phyloP scores from a whole-genome alignment of 2,329 filamentous ascomycete species.

The Fusarium nanum region DNA sequence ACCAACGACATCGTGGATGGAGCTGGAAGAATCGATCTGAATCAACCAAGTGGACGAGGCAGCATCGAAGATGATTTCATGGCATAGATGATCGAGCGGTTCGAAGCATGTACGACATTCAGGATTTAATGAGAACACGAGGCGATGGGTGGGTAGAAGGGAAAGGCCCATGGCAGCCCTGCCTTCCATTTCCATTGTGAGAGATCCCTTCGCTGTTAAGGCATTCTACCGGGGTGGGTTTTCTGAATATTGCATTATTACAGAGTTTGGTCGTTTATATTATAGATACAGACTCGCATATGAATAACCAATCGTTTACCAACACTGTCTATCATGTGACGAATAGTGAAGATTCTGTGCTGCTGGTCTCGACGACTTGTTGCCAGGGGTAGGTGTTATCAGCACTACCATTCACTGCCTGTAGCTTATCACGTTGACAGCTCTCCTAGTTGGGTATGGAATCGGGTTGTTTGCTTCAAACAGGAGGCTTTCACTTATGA shows the following conservation, averaged over 20 bases:
- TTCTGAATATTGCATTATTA: background rate
- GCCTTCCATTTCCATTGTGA: background rate
- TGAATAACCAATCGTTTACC: background rate
- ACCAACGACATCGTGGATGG: conserved; percentile 57
- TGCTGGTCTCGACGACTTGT: background rate
- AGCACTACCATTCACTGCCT: background rate
- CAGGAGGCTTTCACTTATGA: background rate
- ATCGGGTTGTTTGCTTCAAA: background rate
- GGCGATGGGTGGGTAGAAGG: background rate
- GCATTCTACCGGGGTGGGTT: background rate
- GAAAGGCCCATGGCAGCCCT: background rate
- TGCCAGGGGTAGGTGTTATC: background rate
- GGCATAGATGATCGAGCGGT: conserved; percentile 46
- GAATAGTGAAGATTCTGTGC: background rate
- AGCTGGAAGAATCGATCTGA: conserved; percentile 57
- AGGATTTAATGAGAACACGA: background rate
- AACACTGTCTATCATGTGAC: background rate
- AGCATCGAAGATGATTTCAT: conserved; percentile 61
- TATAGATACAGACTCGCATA: background rate
- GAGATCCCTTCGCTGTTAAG: background rate
- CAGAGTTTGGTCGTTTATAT: background rate
- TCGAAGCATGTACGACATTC: background rate
- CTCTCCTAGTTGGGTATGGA: background rate
- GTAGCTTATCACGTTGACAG: background rate
- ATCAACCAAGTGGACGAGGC: conserved; percentile 44